Percentiles rank a stretch among this genome's conserved stretches.
phyloP scores from a whole-genome alignment of 768 basidiomycete species.

The Hemileccinum impolitum region DNA sequence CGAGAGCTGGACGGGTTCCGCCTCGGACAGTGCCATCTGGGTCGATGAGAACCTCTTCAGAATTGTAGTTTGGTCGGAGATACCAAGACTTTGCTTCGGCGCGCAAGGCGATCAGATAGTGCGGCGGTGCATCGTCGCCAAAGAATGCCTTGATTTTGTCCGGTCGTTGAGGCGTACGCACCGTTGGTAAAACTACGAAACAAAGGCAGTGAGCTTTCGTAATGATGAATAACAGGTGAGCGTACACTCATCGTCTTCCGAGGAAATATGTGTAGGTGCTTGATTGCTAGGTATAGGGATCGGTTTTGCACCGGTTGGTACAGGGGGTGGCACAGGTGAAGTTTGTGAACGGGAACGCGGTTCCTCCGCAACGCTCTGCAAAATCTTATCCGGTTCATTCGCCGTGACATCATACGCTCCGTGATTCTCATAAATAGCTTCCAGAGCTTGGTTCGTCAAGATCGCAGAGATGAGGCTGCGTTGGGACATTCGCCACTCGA shows the following conservation, averaged over 20 bases:
- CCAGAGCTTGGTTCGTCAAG: conserved; percentile 19
- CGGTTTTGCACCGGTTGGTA: conserved; percentile 12
- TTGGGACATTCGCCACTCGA: conserved; percentile 47
- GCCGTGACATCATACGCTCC: conserved; percentile 4
- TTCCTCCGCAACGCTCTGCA: conserved; percentile 10
- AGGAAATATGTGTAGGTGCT: background rate
- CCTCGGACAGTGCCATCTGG: conserved; percentile 62
- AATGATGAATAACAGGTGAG: background rate
- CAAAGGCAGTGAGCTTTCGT: background rate
- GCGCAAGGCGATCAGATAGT: conserved; percentile 38
- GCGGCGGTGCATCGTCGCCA: conserved; percentile 48
- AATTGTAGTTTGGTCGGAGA: conserved; percentile 52
- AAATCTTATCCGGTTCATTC: conserved; percentile 10
- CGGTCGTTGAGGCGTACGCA: conserved; percentile 19
- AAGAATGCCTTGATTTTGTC: conserved; percentile 50
- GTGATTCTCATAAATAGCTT: conserved; percentile 13
- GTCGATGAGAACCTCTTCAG: conserved; percentile 57
- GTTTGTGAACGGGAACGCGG: background rate
- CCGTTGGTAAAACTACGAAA: conserved; percentile 12
- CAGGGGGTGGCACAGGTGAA: conserved; percentile 7
- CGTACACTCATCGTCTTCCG: conserved; percentile 21
- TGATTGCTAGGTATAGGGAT: background rate
- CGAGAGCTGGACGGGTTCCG: conserved; percentile 57
- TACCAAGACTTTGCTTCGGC: conserved; percentile 55
- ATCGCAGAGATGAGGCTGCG: conserved; percentile 33